phyloP scores from a whole-genome alignment of 441 rosid genomes.

The Gossypium schwendimanii region DNA sequence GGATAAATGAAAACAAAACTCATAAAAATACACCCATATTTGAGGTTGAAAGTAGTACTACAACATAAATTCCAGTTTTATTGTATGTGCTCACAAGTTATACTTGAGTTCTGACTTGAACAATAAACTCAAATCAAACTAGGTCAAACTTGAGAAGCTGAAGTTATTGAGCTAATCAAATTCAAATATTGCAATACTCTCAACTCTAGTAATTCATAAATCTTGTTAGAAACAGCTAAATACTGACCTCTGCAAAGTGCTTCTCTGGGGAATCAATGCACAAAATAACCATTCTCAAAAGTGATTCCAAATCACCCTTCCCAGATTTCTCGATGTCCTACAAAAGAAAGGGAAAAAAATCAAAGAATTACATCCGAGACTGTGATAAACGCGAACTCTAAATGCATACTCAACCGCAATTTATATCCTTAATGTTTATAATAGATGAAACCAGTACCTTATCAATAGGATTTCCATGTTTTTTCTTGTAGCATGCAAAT shows the following conservation, averaged over 20 bases:
- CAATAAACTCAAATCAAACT: background rate
- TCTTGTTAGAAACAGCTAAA: background rate
- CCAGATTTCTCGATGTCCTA: slow-evolving; percentile 62
- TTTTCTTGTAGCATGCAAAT: slow-evolving; percentile 50
- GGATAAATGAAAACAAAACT: background rate
- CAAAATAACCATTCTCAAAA: slow-evolving; percentile 36
- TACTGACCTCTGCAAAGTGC: slow-evolving; percentile 74
- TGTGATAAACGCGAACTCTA: background rate
- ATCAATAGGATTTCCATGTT: slow-evolving; percentile 42
- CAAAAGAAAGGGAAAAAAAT: background rate
- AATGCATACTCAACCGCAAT: background rate
- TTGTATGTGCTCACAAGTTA: background rate
- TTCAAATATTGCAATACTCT: background rate
- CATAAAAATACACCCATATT: background rate
- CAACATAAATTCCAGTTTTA: background rate
- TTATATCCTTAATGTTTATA: background rate
- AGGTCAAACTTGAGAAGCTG: background rate
- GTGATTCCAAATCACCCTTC: slow-evolving; percentile 45
- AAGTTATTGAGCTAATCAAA: background rate
- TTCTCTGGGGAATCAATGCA: slow-evolving; percentile 67
- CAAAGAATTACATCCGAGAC: background rate
- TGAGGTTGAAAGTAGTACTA: background rate
- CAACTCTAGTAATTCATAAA: background rate
- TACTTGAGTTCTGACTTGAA: no score
- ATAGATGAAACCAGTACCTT: slow-evolving; percentile 38